Conservation (phyloP, 2,329 filamentous ascomycete genomes). For the Trichophyton schoenleinii region DNA sequence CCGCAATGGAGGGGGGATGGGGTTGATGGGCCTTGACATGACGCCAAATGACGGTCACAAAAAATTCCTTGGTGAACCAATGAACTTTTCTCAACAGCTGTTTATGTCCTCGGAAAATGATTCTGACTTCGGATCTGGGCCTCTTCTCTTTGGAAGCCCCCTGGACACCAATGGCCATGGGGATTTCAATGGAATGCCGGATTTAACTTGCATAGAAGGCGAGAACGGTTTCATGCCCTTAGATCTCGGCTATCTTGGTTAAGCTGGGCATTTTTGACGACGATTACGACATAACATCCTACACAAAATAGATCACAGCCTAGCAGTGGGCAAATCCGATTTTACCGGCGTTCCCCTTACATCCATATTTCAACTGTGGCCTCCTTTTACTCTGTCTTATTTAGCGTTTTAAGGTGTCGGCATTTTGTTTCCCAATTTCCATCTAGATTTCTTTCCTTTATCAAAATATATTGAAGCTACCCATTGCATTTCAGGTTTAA, state of each 20-base stretch:
- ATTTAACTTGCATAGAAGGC: not conserved
- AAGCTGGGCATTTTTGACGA: not conserved
- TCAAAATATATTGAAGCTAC: not conserved
- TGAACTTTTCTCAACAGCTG: constrained; percentile 5
- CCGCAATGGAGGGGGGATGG: not conserved
- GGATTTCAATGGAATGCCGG: constrained; percentile 4
- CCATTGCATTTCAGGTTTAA: not conserved
- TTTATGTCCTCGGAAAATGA: constrained; percentile 6
- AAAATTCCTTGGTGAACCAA: constrained; percentile 2
- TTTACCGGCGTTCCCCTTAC: not conserved
- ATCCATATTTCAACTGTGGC: not conserved
- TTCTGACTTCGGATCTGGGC: constrained; percentile 3
- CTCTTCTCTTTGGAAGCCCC: constrained; percentile 5
- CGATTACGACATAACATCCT: not conserved
- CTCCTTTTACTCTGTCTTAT: not conserved
- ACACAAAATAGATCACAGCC: not conserved
- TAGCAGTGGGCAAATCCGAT: not conserved
- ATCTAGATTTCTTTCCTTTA: not conserved
- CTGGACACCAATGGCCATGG: constrained; percentile 1
- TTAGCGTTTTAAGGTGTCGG: not conserved
- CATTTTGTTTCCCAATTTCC: not conserved
- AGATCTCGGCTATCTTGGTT: constrained; percentile 2
- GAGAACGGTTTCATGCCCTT: constrained; percentile 3
- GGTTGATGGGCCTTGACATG: not conserved
- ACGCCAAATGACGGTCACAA: not conserved